Evolutionary conservation across 2,329 filamentous ascomycete species (phyloP), one percentile per base, ranked within the genome.

Genomic region (Trichoderma guizhouense): DNA sequence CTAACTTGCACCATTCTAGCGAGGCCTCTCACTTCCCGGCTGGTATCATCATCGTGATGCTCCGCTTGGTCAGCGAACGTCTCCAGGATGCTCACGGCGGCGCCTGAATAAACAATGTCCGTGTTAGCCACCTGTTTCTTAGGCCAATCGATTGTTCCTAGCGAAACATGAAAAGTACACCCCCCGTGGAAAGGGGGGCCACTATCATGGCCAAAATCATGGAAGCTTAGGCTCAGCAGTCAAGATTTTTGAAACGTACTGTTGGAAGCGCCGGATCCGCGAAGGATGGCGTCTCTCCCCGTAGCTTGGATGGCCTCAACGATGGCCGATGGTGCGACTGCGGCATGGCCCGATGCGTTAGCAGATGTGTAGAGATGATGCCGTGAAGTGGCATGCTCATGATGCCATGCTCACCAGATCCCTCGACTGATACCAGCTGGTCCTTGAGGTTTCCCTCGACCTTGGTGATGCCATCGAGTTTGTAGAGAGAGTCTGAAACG

Each of bases 41-140:
- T 79, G 39, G 78, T 79, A 39, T 81, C 81, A 34, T 82, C 81
- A 67, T 81, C 15, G n/a, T 79, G 74, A 55, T 76, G 77, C 71
- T 90, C 87, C 71, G 82, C 81, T 47, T 82, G 83, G 60, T 90
- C 87, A 78, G 93, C 90, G 76, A 87, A 90, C 71, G 94, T 97
- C 85, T 99, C 96, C 73, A 99, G 89, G 78, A 99, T 98, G 83
- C 95, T 97, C 57, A 99, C 96, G 58, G 95, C 94, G 34, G 94
- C 93, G 79, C 89, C 92, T 89, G 75, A 71, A 32, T 53, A 69
- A 39, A 61, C 39, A 34, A 55, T 28, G 28, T 63, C 58, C 51
- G 64, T 67, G 71, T 75, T 61, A 75, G 71, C 62, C 39, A 43
- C 21, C 24, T 39, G n/a, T 62, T 60, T 57, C 36, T 61, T 1